Evolutionary conservation across 106 monocot genomes (phyloP).

Genomic region (Apostasia shenzhenica): DNA sequence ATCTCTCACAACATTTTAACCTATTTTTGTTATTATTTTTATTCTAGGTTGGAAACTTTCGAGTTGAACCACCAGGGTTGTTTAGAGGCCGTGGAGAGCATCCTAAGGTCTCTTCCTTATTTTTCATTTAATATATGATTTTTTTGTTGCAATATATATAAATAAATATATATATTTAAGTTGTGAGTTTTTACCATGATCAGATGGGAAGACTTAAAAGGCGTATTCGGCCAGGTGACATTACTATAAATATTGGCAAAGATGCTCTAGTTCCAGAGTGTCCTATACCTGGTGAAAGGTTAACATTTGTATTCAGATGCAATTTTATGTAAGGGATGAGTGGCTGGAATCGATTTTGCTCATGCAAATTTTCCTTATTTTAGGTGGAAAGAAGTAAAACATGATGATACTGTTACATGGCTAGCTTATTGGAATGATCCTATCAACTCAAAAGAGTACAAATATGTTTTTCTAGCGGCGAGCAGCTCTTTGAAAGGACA

Average conservation of each 20-base stretch:
- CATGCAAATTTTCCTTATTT: slow-evolving; percentile 1
- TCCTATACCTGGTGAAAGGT: slow-evolving; percentile 91
- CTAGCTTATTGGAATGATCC: slow-evolving; percentile 97
- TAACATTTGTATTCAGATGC: not conserved
- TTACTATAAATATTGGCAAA: slow-evolving; percentile 97
- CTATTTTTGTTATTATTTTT: not conserved
- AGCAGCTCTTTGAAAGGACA: slow-evolving; percentile 91
- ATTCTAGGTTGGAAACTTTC: slow-evolving; percentile 95
- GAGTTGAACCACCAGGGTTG: slow-evolving; percentile 96
- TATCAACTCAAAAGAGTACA: slow-evolving; percentile 81
- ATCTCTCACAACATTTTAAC: not conserved
- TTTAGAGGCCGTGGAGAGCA: slow-evolving; percentile 99
- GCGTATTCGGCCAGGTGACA: slow-evolving; percentile 75
- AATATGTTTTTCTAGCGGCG: slow-evolving; percentile 96
- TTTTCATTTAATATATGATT: not conserved
- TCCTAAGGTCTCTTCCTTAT: slow-evolving; percentile 58
- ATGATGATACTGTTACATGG: slow-evolving; percentile 97
- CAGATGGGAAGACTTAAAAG: slow-evolving; percentile 96
- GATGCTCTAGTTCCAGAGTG: slow-evolving; percentile 75
- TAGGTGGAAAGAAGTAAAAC: slow-evolving; percentile 93
- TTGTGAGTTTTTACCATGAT: not conserved
- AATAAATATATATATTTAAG: not conserved
- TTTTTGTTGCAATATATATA: not conserved
- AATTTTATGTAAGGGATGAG: not conserved
- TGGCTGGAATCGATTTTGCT: not conserved